Percentiles rank a stretch among this genome's conserved stretches.
Conservation (phyloP, 306 rosid genomes). For the Medicago lupulina region DNA sequence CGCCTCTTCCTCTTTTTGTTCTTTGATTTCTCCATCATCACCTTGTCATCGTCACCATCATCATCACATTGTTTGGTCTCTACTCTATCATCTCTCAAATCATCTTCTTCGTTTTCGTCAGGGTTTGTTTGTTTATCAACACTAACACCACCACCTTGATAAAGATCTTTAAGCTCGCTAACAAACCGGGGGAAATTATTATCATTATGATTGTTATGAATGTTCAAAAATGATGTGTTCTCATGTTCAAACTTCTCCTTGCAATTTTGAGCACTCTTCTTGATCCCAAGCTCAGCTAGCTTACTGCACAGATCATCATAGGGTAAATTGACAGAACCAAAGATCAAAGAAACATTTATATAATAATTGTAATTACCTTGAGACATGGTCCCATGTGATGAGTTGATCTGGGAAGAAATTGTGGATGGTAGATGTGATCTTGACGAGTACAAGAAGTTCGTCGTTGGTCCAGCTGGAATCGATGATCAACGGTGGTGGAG, state of each 20-base stretch:
- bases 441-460: conserved; percentile 72
- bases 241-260: conserved; percentile 90
- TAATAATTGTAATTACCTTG: conserved; percentile 50
- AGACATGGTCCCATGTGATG: conserved; percentile 90
- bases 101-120: neutral
- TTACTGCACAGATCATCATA: conserved; percentile 67
- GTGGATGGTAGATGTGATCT: conserved; percentile 85
- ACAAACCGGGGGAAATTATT: conserved; percentile 47
- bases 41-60: conserved; percentile 1
- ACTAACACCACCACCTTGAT: conserved; percentile 31
- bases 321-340: neutral
- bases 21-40: conserved; percentile 31
- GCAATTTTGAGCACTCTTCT: conserved; percentile 79
- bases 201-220: conserved; percentile 56
- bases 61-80: neutral
- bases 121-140: neutral
- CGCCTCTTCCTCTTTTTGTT: conserved; percentile 59
- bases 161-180: conserved; percentile 70
- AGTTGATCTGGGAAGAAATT: conserved; percentile 69
- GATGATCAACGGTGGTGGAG: neutral
- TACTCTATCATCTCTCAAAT: neutral
- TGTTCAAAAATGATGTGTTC: conserved; percentile 66
- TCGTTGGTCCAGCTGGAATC: conserved; percentile 67
- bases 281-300: conserved; percentile 77
- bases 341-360: neutral